phyloP scores from a whole-genome alignment of 2,329 filamentous ascomycete species.

The Seiridium cupressi region DNA sequence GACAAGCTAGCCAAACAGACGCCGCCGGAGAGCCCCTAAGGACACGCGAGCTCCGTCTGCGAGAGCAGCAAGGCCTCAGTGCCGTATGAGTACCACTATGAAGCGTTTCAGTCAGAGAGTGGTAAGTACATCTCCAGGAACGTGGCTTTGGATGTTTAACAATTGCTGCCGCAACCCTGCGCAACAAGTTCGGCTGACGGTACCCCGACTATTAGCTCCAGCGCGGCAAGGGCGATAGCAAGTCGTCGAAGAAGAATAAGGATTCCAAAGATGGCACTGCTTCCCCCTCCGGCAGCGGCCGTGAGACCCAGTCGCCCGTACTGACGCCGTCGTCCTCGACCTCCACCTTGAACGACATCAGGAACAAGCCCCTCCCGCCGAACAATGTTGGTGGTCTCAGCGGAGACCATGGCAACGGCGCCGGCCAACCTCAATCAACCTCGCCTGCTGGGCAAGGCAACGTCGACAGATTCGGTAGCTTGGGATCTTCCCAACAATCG shows the following conservation, averaged over 20 bases:
- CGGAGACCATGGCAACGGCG: constrained; percentile 39
- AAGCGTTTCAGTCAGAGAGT: constrained; percentile 97
- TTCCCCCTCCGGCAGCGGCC: constrained; percentile 62
- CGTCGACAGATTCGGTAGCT: constrained; percentile 33
- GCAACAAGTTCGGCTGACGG: constrained; percentile 37
- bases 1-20: neutral
- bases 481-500: constrained; percentile 35
- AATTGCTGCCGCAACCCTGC: neutral
- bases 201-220: constrained; percentile 78
- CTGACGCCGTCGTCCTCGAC: constrained; percentile 86
- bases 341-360: constrained; percentile 79
- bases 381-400: constrained; percentile 41
- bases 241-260: constrained; percentile 76
- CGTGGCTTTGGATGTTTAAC: neutral
- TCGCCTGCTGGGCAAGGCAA: constrained; percentile 29
- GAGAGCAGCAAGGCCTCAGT: neutral
- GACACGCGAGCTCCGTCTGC: neutral
- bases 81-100: constrained; percentile 54
- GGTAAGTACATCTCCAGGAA: constrained; percentile 56
- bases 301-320: constrained; percentile 60
- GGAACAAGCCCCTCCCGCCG: constrained; percentile 74
- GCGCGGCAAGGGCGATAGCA: constrained; percentile 82
- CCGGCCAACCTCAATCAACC: constrained; percentile 32
- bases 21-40: neutral
- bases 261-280: constrained; percentile 74